Base-by-base conservation (phyloP, 768 basidiomycete species). In the Phaffia tasmanica region DNA sequence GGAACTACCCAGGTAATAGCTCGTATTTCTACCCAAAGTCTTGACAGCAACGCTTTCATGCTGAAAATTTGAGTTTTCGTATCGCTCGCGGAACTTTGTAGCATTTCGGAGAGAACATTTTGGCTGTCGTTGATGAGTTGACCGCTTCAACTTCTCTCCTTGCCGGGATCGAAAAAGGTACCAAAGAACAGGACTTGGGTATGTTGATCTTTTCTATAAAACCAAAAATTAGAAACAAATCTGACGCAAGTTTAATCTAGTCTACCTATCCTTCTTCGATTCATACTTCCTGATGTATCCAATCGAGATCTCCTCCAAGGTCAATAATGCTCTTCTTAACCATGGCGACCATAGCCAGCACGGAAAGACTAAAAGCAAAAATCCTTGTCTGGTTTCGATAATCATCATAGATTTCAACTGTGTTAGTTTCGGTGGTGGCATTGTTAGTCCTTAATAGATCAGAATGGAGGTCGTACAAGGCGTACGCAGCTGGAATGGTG, bases 81-180 rank as follows among this genome's bases (percentile, higher is more conserved):
- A 4, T 42, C 11, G 35, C 35, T 5, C 35, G 11, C 11, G 35
- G 11, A 5, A 11, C 35, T 42, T 11, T 5, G 11, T 42, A 42
- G 35, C 67, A 69, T 58, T 64, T 69, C 35, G 67, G 67, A 42
- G 62, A 59, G 58, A 69, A 69, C 29, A 50, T 63, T 1, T 57
- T 69, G 0, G 63, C 67, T 9, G 35, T 69, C 57, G 67, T 69
- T 19, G 67, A 69, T 32, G 48, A 53, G 18, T 57, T 67, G n/a
- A 49, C 54, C 23, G 51, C 50, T 8, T 19, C n/a, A 14, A 23
- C 2, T 35, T 42, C 50, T 27, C 30, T 25, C n/a, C 49, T 63
- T 16, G 49, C 27, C 42, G 6, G 8, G n/a, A 63, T 63, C 9
- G 46, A 61, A 9, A 21, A 27, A 4, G 25, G 21, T 7, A 18